These are phyloP conservation scores for Picea mariana DNA, from an alignment of 83 land plant genomes.

Conservation along the genomic window DNA sequence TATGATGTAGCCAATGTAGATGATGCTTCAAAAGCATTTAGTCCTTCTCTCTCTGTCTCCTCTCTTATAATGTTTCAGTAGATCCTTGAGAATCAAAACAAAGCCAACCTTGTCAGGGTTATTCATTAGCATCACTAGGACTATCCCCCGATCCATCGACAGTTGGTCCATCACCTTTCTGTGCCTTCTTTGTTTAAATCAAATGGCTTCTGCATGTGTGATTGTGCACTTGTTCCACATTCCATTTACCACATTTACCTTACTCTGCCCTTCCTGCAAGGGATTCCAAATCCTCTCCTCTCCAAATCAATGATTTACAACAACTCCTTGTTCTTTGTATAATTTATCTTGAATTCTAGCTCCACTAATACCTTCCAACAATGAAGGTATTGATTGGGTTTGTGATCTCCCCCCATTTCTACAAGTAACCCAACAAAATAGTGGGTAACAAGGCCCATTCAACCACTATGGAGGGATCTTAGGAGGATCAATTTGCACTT, in stretches of 20 bases:
- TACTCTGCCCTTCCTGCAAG: constrained; percentile 10
- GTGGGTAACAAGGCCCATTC: no score
- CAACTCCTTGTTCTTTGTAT: constrained; percentile 25
- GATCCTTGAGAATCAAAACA: constrained; percentile 40
- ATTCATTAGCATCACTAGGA: constrained; percentile 81
- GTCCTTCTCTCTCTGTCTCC: no score
- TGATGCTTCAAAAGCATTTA: no score
- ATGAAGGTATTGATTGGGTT: no score
- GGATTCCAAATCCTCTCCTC: neutral
- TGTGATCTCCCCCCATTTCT: no score
- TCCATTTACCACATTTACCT: constrained; percentile 16
- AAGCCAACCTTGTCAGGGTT: constrained; percentile 50
- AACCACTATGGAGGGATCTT: no score
- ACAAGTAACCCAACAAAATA: no score
- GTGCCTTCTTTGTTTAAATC: constrained; percentile 18
- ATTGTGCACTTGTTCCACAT: constrained; percentile 32
- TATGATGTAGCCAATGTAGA: no score
- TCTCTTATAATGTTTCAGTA: no score
- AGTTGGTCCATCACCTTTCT: constrained; percentile 4
- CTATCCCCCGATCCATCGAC: constrained; percentile 42
- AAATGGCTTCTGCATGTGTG: constrained; percentile 25
- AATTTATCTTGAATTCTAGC: no score
- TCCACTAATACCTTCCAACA: no score
- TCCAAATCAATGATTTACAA: constrained; percentile 14
- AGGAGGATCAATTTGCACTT: no score